Evolutionary conservation across 345 rosid genomes (phyloP), one percentile per base, ranked within the genome.

Genomic region (Salix purpurea): DNA sequence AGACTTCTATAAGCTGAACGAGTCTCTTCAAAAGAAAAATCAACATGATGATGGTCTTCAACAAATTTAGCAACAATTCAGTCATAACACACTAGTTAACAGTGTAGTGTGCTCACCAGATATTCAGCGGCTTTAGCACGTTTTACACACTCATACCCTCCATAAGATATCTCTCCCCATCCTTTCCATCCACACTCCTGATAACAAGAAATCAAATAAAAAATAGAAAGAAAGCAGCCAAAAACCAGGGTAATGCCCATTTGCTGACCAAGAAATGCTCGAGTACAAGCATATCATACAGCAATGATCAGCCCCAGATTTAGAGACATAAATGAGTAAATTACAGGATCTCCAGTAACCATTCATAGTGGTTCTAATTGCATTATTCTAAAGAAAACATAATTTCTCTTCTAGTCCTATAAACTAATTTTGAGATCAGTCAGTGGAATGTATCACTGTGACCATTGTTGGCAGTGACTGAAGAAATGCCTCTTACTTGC

Each of bases 121-220:
- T 84, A 88, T 73, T 94, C 98, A 74, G 98, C 94, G 74, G 94
- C 93, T 79, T 89, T 84, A 66, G 97, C 95, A 68, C 97, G 95
- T 82, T 84, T 81, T 61, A 91, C 82, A 76, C 92, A 86, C 78
- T 85, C 86, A 73, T 84, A 79, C 69, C 98, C 98, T 78, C 96
- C 97, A 86, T 94, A 94, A 3, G 98, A 94, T 81, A 94, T 90
- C 83, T 94, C 98, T 67, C 97, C 98, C 98, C 98, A 94, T 78
- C 80, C 81, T 88, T 92, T 92, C 98, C 98, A 94, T 66, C 98
- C 98, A 82, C 88, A 77, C 67, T 88, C 91, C 98, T 91, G 85
- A 68, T 58, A 72, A 84, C 16, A 50, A 32, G 5, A 9, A 61
- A 61, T 54, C 54, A 67, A 30, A 71, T 39, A 75, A 67, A 79